A percentile compares a stretch with the other conserved stretches of the same genome.
phyloP scores from a whole-genome alignment of 2,329 filamentous ascomycete species.

The Hypoxylon sp. region DNA sequence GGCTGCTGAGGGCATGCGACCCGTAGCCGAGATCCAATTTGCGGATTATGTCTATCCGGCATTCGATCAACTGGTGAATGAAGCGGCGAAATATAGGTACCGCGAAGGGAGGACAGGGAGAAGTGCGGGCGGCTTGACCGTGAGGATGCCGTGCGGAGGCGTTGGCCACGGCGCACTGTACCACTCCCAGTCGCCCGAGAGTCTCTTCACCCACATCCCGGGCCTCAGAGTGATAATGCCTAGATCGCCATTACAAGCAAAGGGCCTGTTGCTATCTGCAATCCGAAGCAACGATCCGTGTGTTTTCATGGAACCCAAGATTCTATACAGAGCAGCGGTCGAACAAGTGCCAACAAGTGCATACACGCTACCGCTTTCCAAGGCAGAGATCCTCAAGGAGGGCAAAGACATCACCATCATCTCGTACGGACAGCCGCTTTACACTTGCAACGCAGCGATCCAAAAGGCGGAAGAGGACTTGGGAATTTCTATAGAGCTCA shows the following conservation, averaged over 20 bases:
- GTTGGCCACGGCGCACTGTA: conserved; percentile 91
- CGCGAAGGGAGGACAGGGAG: conserved; percentile 71
- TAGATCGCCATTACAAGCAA: conserved; percentile 86
- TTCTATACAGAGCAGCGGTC: conserved; percentile 89
- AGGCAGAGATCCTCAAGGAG: conserved; percentile 84
- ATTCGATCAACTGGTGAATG: conserved; percentile 94
- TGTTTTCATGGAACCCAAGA: conserved; percentile 94
- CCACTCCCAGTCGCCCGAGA: conserved; percentile 90
- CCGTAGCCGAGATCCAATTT: conserved; percentile 95
- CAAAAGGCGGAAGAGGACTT: conserved; percentile 80
- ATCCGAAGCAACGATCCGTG: conserved; percentile 88
- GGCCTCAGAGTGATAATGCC: conserved; percentile 89
- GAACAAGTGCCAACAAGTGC: conserved; percentile 87
- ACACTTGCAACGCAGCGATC: conserved; percentile 83
- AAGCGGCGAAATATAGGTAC: conserved; percentile 89
- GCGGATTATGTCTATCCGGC: conserved; percentile 94
- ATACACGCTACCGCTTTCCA: conserved; percentile 86
- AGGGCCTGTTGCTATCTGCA: conserved; percentile 82
- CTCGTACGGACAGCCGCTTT: conserved; percentile 90
- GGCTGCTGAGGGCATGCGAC: conserved; percentile 90
- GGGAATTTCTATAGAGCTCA: conserved; percentile 83
- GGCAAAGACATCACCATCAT: conserved; percentile 86
- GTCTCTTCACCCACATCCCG: conserved; percentile 88
- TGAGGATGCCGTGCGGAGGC: conserved; percentile 90
- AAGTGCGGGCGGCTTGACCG: conserved; percentile 81